Conservation (phyloP, 2,329 filamentous ascomycete species). For the Fusarium tjaetaba region DNA sequence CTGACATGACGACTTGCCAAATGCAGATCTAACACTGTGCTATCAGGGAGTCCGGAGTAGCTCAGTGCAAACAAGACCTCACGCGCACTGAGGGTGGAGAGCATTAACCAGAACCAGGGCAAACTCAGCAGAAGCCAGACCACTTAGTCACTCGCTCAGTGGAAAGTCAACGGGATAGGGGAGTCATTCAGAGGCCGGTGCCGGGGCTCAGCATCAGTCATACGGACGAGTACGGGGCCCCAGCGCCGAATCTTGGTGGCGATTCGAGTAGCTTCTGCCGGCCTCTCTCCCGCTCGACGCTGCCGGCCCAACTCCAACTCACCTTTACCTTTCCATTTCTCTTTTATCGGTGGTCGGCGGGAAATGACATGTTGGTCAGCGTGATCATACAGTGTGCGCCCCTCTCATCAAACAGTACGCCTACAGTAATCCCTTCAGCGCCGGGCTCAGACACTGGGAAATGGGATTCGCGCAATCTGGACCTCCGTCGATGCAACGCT, state of each 20-base stretch:
- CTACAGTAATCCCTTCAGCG: background rate
- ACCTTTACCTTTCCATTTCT: conserved; percentile 2
- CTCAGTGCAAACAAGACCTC: conserved; percentile 19
- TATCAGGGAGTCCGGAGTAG: conserved; percentile 2
- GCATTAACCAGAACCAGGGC: conserved; percentile 5
- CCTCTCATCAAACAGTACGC: conserved; percentile 10
- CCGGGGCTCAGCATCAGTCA: conserved; percentile 29
- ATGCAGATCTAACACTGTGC: conserved; percentile 26
- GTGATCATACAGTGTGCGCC: conserved; percentile 40
- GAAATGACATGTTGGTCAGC: conserved; percentile 43
- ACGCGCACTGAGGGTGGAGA: conserved; percentile 28
- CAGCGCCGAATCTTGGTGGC: conserved; percentile 29
- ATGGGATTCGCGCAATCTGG: conserved; percentile 35
- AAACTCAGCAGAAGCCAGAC: conserved; percentile 1
- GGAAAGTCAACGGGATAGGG: conserved; percentile 1
- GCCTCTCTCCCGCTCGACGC: background rate
- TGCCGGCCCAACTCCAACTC: conserved; percentile 4
- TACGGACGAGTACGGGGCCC: conserved; percentile 34
- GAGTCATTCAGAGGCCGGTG: conserved; percentile 37
- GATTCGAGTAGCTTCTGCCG: conserved; percentile 40
- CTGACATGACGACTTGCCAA: conserved; percentile 39
- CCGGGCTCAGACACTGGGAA: conserved; percentile 26
- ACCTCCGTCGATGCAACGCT: conserved; percentile 30
- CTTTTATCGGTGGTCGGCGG: conserved; percentile 27
- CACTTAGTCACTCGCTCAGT: background rate